Percentiles rank a stretch among this genome's conserved stretches.
Evolutionary conservation across 345 rosid species (phyloP).

Genomic region (Citrus mangshanensis): DNA sequence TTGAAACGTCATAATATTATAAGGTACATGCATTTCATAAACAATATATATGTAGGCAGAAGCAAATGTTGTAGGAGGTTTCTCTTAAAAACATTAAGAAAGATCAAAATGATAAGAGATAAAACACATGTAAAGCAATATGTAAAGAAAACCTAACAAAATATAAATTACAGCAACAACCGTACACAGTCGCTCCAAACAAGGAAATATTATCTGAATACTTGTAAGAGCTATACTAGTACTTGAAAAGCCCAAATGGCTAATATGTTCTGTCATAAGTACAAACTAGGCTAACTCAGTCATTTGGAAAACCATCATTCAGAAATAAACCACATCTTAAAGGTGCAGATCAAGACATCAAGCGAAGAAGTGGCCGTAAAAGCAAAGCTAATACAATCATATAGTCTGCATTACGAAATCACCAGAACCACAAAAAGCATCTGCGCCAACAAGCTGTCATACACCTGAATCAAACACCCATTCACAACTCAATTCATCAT

Average conservation of each 20-base stretch:
- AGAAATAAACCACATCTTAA: conserved; percentile 54
- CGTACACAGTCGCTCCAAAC: not conserved
- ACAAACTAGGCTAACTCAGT: conserved; percentile 51
- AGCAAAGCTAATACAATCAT: conserved; percentile 73
- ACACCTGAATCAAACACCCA: conserved; percentile 94
- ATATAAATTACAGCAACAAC: conserved; percentile 3
- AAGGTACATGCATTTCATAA: not conserved
- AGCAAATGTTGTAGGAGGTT: not conserved
- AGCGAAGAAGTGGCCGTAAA: conserved; percentile 46
- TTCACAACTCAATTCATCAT: conserved; percentile 71
- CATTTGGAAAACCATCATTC: conserved; percentile 49
- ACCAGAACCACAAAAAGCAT: conserved; percentile 94
- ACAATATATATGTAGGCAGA: not conserved
- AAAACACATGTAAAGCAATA: conserved; percentile 7
- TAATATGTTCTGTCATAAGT: conserved; percentile 25
- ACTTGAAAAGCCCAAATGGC: conserved; percentile 29
- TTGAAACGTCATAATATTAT: not conserved
- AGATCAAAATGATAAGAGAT: not conserved
- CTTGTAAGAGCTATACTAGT: conserved; percentile 26
- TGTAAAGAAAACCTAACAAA: conserved; percentile 5
- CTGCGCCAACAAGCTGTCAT: conserved; percentile 88
- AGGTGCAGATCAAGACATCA: conserved; percentile 44
- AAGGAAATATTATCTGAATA: not conserved
- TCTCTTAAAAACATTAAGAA: not conserved
- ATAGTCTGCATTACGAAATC: conserved; percentile 75